phyloP scores from a whole-genome alignment of 345 rosid species.

The Salix brachista region DNA sequence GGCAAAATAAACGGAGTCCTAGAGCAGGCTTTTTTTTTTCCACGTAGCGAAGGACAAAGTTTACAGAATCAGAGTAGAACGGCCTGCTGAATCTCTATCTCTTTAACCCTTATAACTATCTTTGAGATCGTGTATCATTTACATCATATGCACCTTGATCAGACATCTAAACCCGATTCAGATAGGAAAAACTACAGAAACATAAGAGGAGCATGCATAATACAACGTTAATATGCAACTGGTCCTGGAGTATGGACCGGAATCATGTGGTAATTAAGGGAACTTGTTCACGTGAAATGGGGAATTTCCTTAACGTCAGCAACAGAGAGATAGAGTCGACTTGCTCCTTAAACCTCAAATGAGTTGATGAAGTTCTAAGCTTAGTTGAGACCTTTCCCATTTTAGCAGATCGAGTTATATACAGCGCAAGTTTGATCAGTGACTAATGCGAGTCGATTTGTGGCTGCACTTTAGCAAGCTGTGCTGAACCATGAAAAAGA shows the following conservation, averaged over 20 bases:
- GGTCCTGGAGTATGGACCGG: background rate
- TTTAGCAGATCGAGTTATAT: background rate
- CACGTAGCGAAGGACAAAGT: too few relatives aligned
- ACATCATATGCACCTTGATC: too few relatives aligned
- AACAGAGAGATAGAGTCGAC: background rate
- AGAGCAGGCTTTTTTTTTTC: too few relatives aligned
- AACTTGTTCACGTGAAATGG: conserved; percentile 22
- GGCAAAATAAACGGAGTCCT: too few relatives aligned
- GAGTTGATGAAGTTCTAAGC: background rate
- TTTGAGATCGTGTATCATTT: too few relatives aligned
- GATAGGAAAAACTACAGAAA: too few relatives aligned
- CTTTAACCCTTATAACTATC: too few relatives aligned
- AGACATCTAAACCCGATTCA: too few relatives aligned
- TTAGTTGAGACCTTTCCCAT: background rate
- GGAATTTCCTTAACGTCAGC: conserved; percentile 8
- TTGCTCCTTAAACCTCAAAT: background rate
- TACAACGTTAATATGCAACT: too few relatives aligned
- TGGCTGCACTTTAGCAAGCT: background rate
- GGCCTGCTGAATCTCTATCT: too few relatives aligned
- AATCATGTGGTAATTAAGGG: background rate
- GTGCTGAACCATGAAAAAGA: background rate
- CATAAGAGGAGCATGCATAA: too few relatives aligned
- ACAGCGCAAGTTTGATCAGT: background rate
- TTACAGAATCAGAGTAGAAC: too few relatives aligned
- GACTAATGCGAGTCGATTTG: background rate